A percentile compares a stretch with the other conserved stretches of the same genome.
Conservation (phyloP, 2,329 filamentous ascomycete genomes). For the Didymella keratinophila region DNA sequence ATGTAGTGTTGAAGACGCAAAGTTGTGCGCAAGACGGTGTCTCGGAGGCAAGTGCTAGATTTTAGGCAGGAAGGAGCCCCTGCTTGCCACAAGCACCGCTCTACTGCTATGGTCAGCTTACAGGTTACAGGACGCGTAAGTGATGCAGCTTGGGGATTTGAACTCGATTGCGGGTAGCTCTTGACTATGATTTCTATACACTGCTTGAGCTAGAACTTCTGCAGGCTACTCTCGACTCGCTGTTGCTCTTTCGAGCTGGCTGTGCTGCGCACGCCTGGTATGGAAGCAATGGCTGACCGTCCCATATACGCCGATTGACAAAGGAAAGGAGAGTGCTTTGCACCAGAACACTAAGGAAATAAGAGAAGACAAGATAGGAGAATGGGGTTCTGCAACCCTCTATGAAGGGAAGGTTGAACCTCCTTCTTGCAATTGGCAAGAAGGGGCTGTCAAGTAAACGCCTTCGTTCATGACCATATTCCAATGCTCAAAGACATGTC, state of each 20-base stretch:
- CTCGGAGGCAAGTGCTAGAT: neutral
- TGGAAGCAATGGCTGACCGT: conserved; percentile 10
- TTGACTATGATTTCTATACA: conserved; percentile 10
- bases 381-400: conserved; percentile 9
- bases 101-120: neutral
- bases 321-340: conserved; percentile 13
- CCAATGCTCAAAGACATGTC: conserved; percentile 26
- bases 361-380: conserved; percentile 7
- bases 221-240: neutral
- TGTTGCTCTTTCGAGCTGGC: conserved; percentile 11
- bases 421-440: conserved; percentile 16
- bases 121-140: neutral
- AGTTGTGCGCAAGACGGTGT: neutral
- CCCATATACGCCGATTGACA: conserved; percentile 20
- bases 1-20: neutral
- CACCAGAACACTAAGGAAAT: conserved; percentile 10
- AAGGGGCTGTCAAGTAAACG: conserved; percentile 25
- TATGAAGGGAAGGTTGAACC: conserved; percentile 13
- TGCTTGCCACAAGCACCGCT: neutral
- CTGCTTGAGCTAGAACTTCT: conserved; percentile 2
- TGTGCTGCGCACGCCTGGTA: conserved; percentile 18
- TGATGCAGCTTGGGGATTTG: neutral
- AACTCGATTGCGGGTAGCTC: conserved; percentile 3
- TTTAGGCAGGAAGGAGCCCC: neutral
- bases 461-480: conserved; percentile 36